A percentile compares a stretch with the other conserved stretches of the same genome.
Evolutionary conservation across 331 rosid genomes (phyloP).

Genomic region (Quercus phellos): DNA sequence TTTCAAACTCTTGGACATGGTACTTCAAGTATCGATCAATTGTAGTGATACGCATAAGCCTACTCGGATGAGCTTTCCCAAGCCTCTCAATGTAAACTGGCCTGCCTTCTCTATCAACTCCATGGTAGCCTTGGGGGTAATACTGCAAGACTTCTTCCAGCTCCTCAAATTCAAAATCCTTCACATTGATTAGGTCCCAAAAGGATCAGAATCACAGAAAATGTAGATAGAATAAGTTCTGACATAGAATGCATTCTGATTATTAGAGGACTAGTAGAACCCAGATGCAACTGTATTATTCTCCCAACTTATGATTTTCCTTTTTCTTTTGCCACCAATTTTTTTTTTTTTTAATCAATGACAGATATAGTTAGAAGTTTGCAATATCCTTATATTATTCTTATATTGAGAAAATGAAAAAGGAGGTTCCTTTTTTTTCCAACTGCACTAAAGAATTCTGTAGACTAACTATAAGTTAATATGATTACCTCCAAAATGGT

Average conservation of each 20-base stretch:
- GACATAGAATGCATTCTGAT: not conserved
- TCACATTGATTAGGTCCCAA: slow-evolving; percentile 1
- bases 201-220: slow-evolving; percentile 9
- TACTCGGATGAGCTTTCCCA: slow-evolving; percentile 87
- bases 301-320: not conserved
- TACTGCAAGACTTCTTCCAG: slow-evolving; percentile 83
- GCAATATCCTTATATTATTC: not conserved
- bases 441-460: not conserved
- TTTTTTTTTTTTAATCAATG: not conserved
- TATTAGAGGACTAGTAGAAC: not conserved
- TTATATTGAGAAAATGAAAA: not conserved
- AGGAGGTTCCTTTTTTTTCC: not conserved
- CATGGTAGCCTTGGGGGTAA: slow-evolving; percentile 85
- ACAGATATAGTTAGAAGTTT: not conserved
- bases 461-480: not conserved
- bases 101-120: slow-evolving; percentile 88
- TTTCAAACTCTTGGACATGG: slow-evolving; percentile 93
- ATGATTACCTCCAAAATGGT: slow-evolving; percentile 72
- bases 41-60: slow-evolving; percentile 69
- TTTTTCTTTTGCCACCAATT: not conserved
- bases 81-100: slow-evolving; percentile 90
- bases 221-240: not conserved
- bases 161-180: slow-evolving; percentile 84
- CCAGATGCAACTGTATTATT: not conserved
- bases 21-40: slow-evolving; percentile 76